phyloP scores from a whole-genome alignment of 257 asterid genomes.

The Nyctanthes arbortristis region DNA sequence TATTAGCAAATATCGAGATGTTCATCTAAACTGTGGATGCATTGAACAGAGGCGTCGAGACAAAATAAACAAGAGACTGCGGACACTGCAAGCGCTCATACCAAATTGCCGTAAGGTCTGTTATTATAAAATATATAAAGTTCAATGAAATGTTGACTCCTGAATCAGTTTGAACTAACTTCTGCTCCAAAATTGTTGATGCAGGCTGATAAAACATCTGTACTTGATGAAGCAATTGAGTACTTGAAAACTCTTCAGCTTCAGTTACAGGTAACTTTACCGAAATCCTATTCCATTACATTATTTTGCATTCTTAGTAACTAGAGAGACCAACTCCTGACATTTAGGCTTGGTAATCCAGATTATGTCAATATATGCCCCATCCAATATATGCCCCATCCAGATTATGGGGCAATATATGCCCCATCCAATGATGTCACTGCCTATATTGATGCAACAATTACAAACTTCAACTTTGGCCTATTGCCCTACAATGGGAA shows the following conservation, averaged over 20 bases:
- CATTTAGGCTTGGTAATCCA: background rate
- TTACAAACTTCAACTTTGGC: background rate
- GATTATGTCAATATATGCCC: background rate
- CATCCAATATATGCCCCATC: no score
- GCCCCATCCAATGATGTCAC: background rate
- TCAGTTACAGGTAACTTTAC: background rate
- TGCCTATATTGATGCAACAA: background rate
- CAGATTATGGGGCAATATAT: background rate
- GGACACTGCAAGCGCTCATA: background rate
- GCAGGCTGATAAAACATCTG: background rate
- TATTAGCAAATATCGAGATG: background rate
- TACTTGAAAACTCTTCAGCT: background rate
- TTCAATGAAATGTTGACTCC: background rate
- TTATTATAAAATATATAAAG: background rate
- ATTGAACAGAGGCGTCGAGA: background rate
- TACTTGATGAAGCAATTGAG: background rate
- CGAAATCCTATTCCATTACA: background rate
- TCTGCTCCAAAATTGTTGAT: background rate
- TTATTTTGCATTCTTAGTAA: background rate
- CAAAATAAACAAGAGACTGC: background rate
- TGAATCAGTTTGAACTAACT: background rate
- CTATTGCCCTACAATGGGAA: background rate
- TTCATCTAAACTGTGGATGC: background rate
- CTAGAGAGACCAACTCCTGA: background rate
- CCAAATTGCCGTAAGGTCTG: background rate